These are phyloP conservation scores for Dichotomocladium elegans DNA, from an alignment of 371 early-diverging fungal species.

Conservation along the genomic window DNA sequence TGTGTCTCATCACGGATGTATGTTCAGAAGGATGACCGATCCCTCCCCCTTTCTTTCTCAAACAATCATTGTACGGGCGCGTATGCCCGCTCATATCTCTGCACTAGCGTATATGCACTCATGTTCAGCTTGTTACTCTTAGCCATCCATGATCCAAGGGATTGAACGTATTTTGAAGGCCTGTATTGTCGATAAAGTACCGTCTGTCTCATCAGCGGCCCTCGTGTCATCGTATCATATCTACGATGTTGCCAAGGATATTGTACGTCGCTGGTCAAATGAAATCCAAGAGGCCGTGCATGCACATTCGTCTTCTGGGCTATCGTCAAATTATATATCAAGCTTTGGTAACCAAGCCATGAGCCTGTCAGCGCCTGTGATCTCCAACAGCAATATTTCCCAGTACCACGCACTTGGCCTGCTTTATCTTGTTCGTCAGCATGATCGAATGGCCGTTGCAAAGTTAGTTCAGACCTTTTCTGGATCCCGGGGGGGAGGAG, in stretches of 20 bases:
- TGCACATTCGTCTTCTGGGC: conserved; percentile 60
- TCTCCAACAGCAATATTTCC: conserved; percentile 68
- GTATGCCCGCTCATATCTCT: too few relatives aligned
- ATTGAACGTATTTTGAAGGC: conserved; percentile 96
- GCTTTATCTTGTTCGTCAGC: conserved; percentile 89
- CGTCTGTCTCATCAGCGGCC: conserved; percentile 90
- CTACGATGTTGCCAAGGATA: conserved; percentile 76
- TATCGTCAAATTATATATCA: conserved; percentile 54
- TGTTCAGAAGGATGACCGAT: too few relatives aligned
- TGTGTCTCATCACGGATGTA: conserved; percentile 94
- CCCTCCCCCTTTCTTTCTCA: too few relatives aligned
- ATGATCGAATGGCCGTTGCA: conserved; percentile 96
- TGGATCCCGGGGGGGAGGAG: conserved; percentile 35
- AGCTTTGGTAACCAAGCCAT: conserved; percentile 40
- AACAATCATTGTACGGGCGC: too few relatives aligned
- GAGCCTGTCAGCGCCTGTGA: conserved; percentile 42
- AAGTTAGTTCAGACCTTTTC: conserved; percentile 91
- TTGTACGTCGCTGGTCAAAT: conserved; percentile 85
- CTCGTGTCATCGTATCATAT: conserved; percentile 90
- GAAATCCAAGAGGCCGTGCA: conserved; percentile 86
- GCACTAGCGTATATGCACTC: too few relatives aligned
- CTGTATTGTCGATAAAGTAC: conserved; percentile 93
- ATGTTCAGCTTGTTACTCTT: too few relatives aligned
- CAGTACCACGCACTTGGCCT: conserved; percentile 98
- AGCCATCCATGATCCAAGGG: conserved; percentile 91